Conservation (phyloP, 305 asterid genomes). For the Rubia tinctorum region DNA sequence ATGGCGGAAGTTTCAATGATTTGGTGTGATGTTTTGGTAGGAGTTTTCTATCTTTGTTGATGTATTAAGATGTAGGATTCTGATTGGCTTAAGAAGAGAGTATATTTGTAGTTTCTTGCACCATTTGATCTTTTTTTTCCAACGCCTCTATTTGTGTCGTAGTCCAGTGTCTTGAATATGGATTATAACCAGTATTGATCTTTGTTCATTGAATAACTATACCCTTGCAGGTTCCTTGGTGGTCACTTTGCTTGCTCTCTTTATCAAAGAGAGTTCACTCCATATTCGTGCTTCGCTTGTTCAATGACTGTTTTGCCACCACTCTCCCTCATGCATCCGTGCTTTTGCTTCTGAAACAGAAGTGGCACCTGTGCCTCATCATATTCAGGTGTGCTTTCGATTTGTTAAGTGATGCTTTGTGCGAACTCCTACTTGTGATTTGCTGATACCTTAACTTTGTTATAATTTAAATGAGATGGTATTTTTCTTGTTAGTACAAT, state of each 20-base stretch:
- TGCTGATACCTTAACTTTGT: background rate
- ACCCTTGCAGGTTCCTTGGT: conserved; percentile 88
- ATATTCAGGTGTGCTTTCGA: conserved; percentile 65
- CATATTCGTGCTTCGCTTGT: conserved; percentile 89
- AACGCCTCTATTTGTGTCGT: background rate
- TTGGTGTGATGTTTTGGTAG: background rate
- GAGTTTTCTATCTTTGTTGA: too few species aligned
- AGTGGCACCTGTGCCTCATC: conserved; percentile 92
- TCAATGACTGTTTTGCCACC: conserved; percentile 95
- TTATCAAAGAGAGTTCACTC: conserved; percentile 90
- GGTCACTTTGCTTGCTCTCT: conserved; percentile 84
- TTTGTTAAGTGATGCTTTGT: conserved; percentile 12
- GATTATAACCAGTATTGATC: background rate
- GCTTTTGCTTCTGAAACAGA: conserved; percentile 67
- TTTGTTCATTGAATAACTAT: background rate
- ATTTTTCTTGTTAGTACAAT: conserved; percentile 59
- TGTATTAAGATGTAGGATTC: background rate
- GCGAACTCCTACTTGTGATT: background rate
- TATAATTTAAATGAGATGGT: conserved; percentile 7
- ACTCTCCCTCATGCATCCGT: conserved; percentile 78
- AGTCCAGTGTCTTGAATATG: background rate
- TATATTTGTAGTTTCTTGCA: background rate
- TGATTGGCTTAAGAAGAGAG: background rate
- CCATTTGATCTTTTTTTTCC: background rate
- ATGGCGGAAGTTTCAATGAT: background rate